Conservation (phyloP, 202 grass and related monocot species). For the Setaria viridis region DNA sequence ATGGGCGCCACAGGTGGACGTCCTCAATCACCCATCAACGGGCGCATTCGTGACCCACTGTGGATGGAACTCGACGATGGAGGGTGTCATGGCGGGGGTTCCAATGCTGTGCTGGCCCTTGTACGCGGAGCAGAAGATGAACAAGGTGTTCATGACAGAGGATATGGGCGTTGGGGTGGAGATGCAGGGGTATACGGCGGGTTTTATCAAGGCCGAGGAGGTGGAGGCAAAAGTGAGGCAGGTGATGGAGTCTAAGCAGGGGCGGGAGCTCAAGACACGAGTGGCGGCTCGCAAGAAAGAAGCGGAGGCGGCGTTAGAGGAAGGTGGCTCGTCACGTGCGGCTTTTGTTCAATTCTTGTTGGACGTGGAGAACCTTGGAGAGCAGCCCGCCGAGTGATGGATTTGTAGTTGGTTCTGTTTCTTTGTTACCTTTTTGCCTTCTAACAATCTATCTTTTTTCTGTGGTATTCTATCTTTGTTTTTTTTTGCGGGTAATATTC, state of each 20-base stretch:
- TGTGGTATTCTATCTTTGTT: too few relatives aligned
- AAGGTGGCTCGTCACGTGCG: constrained; percentile 39
- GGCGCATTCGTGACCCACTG: constrained; percentile 82
- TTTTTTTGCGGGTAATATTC: too few relatives aligned
- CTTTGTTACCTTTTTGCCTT: background rate
- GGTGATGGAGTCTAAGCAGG: constrained; percentile 61
- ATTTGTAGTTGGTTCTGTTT: background rate
- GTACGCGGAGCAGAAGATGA: constrained; percentile 65
- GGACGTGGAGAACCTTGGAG: constrained; percentile 37
- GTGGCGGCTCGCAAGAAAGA: constrained; percentile 42
- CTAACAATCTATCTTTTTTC: too few relatives aligned
- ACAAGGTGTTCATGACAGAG: constrained; percentile 58
- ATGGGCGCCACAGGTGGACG: constrained; percentile 73
- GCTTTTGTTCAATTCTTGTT: constrained; percentile 51
- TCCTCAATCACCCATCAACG: constrained; percentile 48
- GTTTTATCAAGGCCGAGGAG: constrained; percentile 53
- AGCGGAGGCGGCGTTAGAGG: constrained; percentile 40
- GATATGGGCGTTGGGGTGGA: constrained; percentile 52
- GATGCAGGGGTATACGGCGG: constrained; percentile 60
- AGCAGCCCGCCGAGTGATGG: background rate
- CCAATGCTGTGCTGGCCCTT: constrained; percentile 73
- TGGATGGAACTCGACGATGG: constrained; percentile 78
- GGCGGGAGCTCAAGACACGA: constrained; percentile 42
- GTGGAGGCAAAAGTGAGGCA: constrained; percentile 56
- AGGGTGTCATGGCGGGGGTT: constrained; percentile 59